Conservation (phyloP, 2,329 filamentous ascomycete species). For the Cercospora sojina region DNA sequence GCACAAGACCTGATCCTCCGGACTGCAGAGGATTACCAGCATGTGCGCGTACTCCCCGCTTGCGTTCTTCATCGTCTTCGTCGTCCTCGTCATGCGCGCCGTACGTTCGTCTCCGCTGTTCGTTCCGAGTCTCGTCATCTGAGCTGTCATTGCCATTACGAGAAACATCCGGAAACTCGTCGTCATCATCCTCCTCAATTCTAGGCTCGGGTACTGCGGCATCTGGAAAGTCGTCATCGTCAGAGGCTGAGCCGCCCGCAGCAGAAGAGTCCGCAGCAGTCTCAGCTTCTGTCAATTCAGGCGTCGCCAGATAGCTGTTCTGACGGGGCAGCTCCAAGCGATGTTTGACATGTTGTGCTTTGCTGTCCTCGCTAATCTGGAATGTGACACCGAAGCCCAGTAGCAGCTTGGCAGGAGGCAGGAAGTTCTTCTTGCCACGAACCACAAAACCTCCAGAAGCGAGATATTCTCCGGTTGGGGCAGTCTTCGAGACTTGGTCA, state of each 20-base stretch:
- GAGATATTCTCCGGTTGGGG: slow-evolving; percentile 75
- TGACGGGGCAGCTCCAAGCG: slow-evolving; percentile 48
- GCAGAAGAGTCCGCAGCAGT: slow-evolving; percentile 33
- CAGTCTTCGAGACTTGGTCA: slow-evolving; percentile 85
- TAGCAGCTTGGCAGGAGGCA: slow-evolving; percentile 82
- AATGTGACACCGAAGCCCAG: slow-evolving; percentile 88
- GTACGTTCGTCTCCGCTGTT: slow-evolving; percentile 22
- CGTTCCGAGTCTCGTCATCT: slow-evolving; percentile 31
- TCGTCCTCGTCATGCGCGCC: slow-evolving; percentile 31
- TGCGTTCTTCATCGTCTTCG: slow-evolving; percentile 19
- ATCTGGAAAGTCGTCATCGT: slow-evolving; percentile 36
- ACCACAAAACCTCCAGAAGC: slow-evolving; percentile 76
- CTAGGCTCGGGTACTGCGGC: slow-evolving; percentile 26
- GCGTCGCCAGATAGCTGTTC: slow-evolving; percentile 22
- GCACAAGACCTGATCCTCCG: neutral
- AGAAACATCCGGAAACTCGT: slow-evolving; percentile 45
- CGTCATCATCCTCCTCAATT: slow-evolving; percentile 34
- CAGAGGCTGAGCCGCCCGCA: slow-evolving; percentile 34
- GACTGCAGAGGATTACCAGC: slow-evolving; percentile 45
- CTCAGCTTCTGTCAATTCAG: slow-evolving; percentile 37
- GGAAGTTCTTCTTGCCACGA: slow-evolving; percentile 82
- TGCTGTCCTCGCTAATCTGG: slow-evolving; percentile 83
- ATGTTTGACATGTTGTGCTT: slow-evolving; percentile 75
- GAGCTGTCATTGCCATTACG: slow-evolving; percentile 19
- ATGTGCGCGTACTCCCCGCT: slow-evolving; percentile 21